Percentiles rank a stretch among this genome's conserved stretches.
Evolutionary conservation across 805 yeast genomes (phyloP).

Genomic region (Ogataea methylovora): DNA sequence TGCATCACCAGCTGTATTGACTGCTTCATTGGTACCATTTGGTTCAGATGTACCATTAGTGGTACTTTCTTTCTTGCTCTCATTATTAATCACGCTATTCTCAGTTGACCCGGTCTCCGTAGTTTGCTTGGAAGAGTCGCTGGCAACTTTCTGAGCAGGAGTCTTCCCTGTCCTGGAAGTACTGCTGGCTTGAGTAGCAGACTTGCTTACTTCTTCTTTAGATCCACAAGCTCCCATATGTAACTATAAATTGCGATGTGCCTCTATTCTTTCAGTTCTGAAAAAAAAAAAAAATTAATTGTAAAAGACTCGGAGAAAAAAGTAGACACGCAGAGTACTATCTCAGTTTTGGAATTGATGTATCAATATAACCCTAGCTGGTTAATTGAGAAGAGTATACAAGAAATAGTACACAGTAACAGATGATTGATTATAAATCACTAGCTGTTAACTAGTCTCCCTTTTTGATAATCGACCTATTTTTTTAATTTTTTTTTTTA

Average conservation of each 20-base stretch:
- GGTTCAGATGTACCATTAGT: neutral
- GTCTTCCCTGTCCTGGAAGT: neutral
- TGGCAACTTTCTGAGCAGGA: neutral
- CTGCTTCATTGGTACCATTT: neutral
- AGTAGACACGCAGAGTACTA: neutral
- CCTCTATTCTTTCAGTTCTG: neutral
- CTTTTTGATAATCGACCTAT: no score
- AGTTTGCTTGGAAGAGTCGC: neutral
- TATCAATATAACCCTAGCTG: no score
- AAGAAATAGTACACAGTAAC: no score
- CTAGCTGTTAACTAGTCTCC: no score
- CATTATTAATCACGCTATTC: no score
- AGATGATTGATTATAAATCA: no score
- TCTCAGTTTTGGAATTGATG: neutral
- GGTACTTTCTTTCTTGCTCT: no score
- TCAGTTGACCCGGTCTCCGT: no score
- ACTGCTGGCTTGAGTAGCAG: neutral
- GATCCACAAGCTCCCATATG: conserved; percentile 23
- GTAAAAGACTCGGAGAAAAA: neutral
- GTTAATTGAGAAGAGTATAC: no score
- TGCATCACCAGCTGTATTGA: conserved; percentile 1
- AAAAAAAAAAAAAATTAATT: no score
- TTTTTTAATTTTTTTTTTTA: neutral
- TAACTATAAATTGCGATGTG: conserved; percentile 1
- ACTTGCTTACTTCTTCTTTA: conserved; percentile 15